These are phyloP conservation scores for Backusella parvicylindrica DNA, from an alignment of 192 early-diverging fungal genomes.

Conservation along the genomic window DNA sequence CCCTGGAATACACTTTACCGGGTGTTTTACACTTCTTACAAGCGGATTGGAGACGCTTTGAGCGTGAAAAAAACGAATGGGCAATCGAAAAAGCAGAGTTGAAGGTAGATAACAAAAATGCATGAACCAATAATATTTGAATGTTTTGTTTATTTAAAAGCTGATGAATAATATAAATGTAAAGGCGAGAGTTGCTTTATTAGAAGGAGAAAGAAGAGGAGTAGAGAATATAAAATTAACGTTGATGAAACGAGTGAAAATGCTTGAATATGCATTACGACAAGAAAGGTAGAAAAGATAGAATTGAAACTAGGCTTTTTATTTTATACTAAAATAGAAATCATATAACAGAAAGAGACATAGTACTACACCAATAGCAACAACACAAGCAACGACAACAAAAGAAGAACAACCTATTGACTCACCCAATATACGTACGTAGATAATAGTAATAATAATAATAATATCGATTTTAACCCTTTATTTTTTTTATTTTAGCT, in stretches of 20 bases:
- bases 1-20: conserved; percentile 56
- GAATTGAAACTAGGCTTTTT: not conserved
- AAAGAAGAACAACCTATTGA: conserved; percentile 4
- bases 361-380: not conserved
- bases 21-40: conserved; percentile 82
- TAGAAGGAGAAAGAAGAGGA: conserved; percentile 77
- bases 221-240: conserved; percentile 71
- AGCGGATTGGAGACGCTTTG: conserved; percentile 77
- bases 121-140: not conserved
- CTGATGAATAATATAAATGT: not conserved
- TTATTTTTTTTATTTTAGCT: conserved; percentile 8
- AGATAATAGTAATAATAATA: not conserved
- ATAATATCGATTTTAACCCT: not conserved
- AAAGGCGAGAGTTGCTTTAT: conserved; percentile 70
- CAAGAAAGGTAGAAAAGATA: conserved; percentile 62
- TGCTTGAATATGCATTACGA: conserved; percentile 79
- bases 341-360: conserved; percentile 13
- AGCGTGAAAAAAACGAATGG: conserved; percentile 86
- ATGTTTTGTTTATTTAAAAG: conserved; percentile 4
- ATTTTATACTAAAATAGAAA: not conserved
- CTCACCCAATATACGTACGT: conserved; percentile 31
- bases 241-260: conserved; percentile 74
- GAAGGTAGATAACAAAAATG: conserved; percentile 50
- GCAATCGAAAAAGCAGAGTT: conserved; percentile 76
- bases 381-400: not conserved